Evolutionary conservation across 2,329 filamentous ascomycete species (phyloP).

Genomic region (Grosmannia serpens): DNA sequence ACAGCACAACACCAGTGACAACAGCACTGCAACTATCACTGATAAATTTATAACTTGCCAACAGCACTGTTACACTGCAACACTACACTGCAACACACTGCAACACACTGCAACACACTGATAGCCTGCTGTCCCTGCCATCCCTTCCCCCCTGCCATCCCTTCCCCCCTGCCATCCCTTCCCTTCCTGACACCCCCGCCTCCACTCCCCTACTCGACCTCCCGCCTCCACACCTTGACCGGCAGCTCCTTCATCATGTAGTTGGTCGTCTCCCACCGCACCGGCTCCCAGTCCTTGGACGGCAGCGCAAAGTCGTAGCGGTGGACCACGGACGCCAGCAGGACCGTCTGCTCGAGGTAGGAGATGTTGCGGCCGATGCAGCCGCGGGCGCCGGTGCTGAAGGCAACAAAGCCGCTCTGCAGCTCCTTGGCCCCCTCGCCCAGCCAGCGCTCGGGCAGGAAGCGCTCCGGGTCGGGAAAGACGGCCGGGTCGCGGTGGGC

Average conservation of each 20-base stretch:
- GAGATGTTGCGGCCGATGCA: constrained; percentile 33
- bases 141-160: too few relatives aligned
- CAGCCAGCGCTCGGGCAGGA: constrained; percentile 31
- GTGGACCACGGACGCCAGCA: constrained; percentile 6
- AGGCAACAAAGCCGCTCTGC: constrained; percentile 7
- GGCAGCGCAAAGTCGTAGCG: constrained; percentile 2
- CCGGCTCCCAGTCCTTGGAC: background rate
- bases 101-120: too few relatives aligned
- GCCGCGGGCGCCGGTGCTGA: constrained; percentile 19
- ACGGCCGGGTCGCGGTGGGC: constrained; percentile 20
- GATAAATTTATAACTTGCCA: too few relatives aligned
- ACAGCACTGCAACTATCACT: too few relatives aligned
- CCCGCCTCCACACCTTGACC: background rate
- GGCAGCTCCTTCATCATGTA: background rate
- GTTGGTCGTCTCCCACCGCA: background rate
- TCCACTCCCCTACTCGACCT: background rate
- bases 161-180: too few relatives aligned
- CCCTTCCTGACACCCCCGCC: too few relatives aligned
- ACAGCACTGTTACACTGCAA: too few relatives aligned
- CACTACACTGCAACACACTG: too few relatives aligned
- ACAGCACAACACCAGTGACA: too few relatives aligned
- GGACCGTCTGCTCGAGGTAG: constrained; percentile 22
- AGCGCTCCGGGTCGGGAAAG: constrained; percentile 21
- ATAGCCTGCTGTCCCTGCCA: too few relatives aligned
- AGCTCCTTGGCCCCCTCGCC: constrained; percentile 21